phyloP scores from a whole-genome alignment of 2,329 filamentous ascomycete species.

The Rhytidhysteron rufulum region DNA sequence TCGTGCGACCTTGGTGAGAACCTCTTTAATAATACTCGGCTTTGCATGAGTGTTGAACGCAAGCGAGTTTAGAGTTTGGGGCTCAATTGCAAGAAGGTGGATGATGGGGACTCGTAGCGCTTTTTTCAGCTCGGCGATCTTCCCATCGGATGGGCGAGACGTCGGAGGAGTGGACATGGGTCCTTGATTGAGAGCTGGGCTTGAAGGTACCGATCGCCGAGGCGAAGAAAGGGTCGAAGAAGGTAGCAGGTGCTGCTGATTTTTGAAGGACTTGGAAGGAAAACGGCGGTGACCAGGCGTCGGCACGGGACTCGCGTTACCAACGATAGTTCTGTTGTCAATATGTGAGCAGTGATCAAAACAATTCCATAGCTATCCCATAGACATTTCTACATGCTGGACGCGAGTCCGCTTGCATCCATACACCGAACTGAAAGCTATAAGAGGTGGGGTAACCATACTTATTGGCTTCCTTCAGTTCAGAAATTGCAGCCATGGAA shows the following conservation, averaged over 20 bases:
- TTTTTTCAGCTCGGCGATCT: conserved; percentile 24
- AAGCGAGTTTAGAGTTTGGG: conserved; percentile 26
- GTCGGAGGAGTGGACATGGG: conserved; percentile 28
- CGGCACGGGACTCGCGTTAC: conserved; percentile 26
- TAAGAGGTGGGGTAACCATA: conserved; percentile 24
- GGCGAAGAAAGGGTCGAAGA: conserved; percentile 38
- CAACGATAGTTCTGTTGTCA: conserved; percentile 32
- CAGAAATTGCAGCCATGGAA: conserved; percentile 56
- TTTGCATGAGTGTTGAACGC: conserved; percentile 29
- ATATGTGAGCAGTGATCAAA: no score
- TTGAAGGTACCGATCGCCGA: conserved; percentile 34
- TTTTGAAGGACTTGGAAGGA: conserved; percentile 32
- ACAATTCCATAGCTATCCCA: no score
- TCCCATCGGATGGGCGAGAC: conserved; percentile 35
- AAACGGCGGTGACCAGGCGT: conserved; percentile 33
- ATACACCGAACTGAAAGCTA: conserved; percentile 3
- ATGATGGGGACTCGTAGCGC: conserved; percentile 44
- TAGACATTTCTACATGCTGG: no score
- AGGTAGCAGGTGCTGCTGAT: conserved; percentile 27
- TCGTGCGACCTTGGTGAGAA: conserved; percentile 49
- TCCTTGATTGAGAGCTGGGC: conserved; percentile 25
- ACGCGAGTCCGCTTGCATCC: background rate
- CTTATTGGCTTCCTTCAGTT: conserved; percentile 60
- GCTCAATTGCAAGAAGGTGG: conserved; percentile 51
- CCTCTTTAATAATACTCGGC: conserved; percentile 22